Conservation (phyloP, 2,329 filamentous ascomycete genomes). For the Aspergillus spinulosporus region DNA sequence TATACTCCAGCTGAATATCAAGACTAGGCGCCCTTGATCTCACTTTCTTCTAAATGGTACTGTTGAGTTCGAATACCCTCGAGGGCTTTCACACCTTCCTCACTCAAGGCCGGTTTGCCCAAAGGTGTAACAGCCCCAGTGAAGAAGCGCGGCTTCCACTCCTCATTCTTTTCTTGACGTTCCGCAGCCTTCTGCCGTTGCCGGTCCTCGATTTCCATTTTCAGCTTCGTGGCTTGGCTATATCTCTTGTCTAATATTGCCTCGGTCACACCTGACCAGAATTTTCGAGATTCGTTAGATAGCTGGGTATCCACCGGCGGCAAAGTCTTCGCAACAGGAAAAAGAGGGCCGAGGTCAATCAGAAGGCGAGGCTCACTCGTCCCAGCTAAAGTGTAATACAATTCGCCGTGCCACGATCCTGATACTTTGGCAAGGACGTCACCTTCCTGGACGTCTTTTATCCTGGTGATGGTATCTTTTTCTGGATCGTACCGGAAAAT, state of each 20-base stretch:
- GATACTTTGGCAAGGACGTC: conserved; percentile 80
- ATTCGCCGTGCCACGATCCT: conserved; percentile 78
- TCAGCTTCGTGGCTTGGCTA: conserved; percentile 77
- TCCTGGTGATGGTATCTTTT: conserved; percentile 74
- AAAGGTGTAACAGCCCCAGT: conserved; percentile 58
- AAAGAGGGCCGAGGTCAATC: conserved; percentile 83
- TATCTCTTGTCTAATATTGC: conserved; percentile 84
- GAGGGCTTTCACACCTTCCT: conserved; percentile 61
- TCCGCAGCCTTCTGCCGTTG: conserved; percentile 84
- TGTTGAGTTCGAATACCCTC: conserved; percentile 56
- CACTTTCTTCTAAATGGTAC: conserved; percentile 50
- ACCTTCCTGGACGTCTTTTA: conserved; percentile 83
- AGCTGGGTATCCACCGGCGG: conserved; percentile 78
- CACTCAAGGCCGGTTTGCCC: conserved; percentile 63
- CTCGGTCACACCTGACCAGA: conserved; percentile 85
- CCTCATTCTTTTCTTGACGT: conserved; percentile 66
- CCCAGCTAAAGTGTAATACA: conserved; percentile 59
- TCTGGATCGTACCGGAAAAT: conserved; percentile 87
- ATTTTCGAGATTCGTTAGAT: conserved; percentile 81
- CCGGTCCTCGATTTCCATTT: conserved; percentile 86
- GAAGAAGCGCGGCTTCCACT: conserved; percentile 90
- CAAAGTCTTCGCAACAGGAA: conserved; percentile 73
- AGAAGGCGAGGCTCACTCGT: conserved; percentile 64
- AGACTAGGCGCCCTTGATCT: conserved; percentile 35
- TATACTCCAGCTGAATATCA: neutral